phyloP scores from a whole-genome alignment of 2,329 filamentous ascomycete genomes.

The Trichoderma sp. region DNA sequence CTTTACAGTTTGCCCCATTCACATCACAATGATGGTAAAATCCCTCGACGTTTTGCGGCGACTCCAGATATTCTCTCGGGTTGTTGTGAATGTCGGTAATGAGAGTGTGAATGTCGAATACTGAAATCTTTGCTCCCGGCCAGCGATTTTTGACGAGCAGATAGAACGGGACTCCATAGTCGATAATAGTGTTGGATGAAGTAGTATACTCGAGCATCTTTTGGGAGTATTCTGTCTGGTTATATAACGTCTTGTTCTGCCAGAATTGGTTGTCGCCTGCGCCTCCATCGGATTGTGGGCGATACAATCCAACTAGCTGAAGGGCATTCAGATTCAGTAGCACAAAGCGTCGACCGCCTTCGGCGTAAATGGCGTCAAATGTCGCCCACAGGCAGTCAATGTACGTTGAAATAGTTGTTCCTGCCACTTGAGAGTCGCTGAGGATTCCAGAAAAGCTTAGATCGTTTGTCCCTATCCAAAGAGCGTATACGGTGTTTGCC shows the following conservation, averaged over 20 bases:
- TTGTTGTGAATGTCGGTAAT: slow-evolving; percentile 67
- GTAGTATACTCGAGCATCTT: slow-evolving; percentile 54
- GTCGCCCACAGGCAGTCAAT: slow-evolving; percentile 68
- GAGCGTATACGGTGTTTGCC: slow-evolving; percentile 69
- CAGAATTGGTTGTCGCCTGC: slow-evolving; percentile 46
- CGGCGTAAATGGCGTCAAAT: slow-evolving; percentile 65
- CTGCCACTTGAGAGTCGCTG: slow-evolving; percentile 62
- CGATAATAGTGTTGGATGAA: slow-evolving; percentile 53
- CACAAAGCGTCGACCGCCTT: slow-evolving; percentile 71
- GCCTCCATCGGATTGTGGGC: slow-evolving; percentile 20
- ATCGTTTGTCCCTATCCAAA: slow-evolving; percentile 85
- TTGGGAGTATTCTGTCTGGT: slow-evolving; percentile 51
- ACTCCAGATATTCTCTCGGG: slow-evolving; percentile 64
- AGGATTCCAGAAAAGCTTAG: slow-evolving; percentile 69
- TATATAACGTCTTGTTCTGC: slow-evolving; percentile 50
- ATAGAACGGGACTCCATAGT: slow-evolving; percentile 54
- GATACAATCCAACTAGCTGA: slow-evolving; percentile 68
- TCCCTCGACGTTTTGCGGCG: slow-evolving; percentile 64
- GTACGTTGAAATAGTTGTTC: slow-evolving; percentile 66
- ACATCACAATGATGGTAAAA: slow-evolving; percentile 58
- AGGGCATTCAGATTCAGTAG: slow-evolving; percentile 71
- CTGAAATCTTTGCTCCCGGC: slow-evolving; percentile 62
- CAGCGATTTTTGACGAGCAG: slow-evolving; percentile 50
- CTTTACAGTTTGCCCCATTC: neutral
- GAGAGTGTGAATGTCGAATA: slow-evolving; percentile 69